Percentiles rank a stretch among this genome's conserved stretches.
phyloP scores from a whole-genome alignment of 306 rosid genomes.

The Glycyrrhiza uralensis region DNA sequence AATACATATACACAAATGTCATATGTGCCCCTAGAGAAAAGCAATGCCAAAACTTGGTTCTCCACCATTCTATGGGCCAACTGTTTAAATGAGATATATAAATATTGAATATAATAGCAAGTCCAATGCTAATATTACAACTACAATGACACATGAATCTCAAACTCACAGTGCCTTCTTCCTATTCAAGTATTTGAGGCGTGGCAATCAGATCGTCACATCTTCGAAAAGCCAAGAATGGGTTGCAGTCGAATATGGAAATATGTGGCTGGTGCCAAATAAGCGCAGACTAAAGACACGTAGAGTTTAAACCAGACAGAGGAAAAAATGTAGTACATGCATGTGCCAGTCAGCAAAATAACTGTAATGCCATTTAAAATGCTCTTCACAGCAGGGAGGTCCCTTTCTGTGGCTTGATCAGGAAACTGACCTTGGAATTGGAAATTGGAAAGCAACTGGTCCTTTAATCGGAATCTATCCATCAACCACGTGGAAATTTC shows the following conservation, averaged over 20 bases:
- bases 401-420: constrained; percentile 48
- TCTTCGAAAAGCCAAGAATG: constrained; percentile 34
- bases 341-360: constrained; percentile 36
- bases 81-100: too few relatives aligned
- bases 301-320: constrained; percentile 62
- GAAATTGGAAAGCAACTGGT: constrained; percentile 60
- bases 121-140: constrained; percentile 27
- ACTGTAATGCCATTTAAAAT: constrained; percentile 43
- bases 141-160: constrained; percentile 12
- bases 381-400: constrained; percentile 48
- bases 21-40: too few relatives aligned
- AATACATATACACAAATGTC: too few relatives aligned
- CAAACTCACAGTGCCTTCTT: neutral
- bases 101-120: too few relatives aligned
- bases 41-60: too few relatives aligned
- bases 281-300: constrained; percentile 53
- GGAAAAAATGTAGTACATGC: constrained; percentile 40
- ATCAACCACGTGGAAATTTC: constrained; percentile 55
- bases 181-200: constrained; percentile 12
- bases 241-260: constrained; percentile 61
- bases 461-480: constrained; percentile 52
- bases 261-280: constrained; percentile 55
- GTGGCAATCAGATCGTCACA: constrained; percentile 3
- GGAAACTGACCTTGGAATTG: constrained; percentile 62
- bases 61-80: too few relatives aligned